Percentiles rank a stretch among this genome's conserved stretches.
phyloP scores from a whole-genome alignment of 1,284 basidiomycete species.

The Pascua guehoae region DNA sequence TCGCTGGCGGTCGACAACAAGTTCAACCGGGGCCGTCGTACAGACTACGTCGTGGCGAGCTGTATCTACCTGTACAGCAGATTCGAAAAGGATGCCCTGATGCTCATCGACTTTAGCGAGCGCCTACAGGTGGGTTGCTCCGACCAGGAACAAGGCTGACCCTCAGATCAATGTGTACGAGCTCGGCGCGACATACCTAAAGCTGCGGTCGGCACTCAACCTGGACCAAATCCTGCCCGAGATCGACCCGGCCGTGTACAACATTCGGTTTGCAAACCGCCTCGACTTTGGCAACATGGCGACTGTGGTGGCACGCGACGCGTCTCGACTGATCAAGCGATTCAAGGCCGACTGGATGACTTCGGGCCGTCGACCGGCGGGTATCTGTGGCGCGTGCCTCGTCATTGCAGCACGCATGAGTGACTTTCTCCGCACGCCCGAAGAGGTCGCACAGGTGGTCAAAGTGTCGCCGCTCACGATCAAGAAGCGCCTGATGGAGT shows the following conservation, averaged over 20 bases:
- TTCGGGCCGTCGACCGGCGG: conserved; percentile 88
- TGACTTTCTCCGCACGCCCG: conserved; percentile 85
- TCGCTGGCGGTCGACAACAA: conserved; percentile 90
- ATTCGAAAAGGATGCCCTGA: conserved; percentile 80
- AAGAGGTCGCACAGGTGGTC: conserved; percentile 96
- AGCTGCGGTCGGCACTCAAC: conserved; percentile 84
- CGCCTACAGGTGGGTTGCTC: conserved; percentile 65
- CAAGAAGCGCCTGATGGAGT: conserved; percentile 92
- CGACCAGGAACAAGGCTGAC: neutral
- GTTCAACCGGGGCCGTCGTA: conserved; percentile 88
- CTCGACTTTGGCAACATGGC: conserved; percentile 96
- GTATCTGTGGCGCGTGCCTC: conserved; percentile 93
- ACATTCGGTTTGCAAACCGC: conserved; percentile 91
- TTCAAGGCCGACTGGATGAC: conserved; percentile 99
- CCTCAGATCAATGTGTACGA: conserved; percentile 93
- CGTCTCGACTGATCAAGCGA: conserved; percentile 86
- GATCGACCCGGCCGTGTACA: conserved; percentile 96
- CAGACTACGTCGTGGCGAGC: conserved; percentile 88
- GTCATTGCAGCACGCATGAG: conserved; percentile 97
- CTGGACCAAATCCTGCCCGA: conserved; percentile 61
- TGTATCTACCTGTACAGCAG: conserved; percentile 94
- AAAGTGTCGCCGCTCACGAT: conserved; percentile 96
- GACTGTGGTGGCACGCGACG: conserved; percentile 85
- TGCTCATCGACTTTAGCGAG: conserved; percentile 98
- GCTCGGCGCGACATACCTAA: conserved; percentile 92